Base-by-base conservation (phyloP, 1,139 yeast genomes). In the Diutina catenulata region DNA sequence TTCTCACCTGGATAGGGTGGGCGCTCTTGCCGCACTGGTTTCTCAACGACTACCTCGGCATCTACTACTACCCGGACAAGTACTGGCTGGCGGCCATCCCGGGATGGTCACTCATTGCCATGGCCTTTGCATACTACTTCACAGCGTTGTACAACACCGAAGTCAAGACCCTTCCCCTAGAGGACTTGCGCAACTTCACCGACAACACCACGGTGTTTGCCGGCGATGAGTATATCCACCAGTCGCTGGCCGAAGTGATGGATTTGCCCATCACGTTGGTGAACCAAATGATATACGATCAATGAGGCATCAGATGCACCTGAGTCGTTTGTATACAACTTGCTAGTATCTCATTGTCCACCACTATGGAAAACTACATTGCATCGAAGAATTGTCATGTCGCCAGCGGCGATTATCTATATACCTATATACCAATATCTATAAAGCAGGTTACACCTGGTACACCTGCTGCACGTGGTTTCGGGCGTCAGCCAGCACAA, bases 51-150 rank as follows among this genome's bases (percentile, higher is more conserved):
- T 48, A 52, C 41, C 43, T 80, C 16, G 74, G 79, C 2, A 71
- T 86, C 11, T 70, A 74, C 47, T 86, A 83, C 55, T 81, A 78
- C 47, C 95, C 95, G 0, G 80, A 86, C 25, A 64, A 86, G 46
- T 84, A 91, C 79, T 86, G 95, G 95, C 79, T 91, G 2, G 51
- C 80, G 38, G 83, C 87, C 0, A 55, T 82, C 1, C 94, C 95
- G 1, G 63, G 80, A 3, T 80, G 73, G 48, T 64, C 79, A 7
- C 60, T 88, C 29, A 74, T 84, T 66, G 55, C 68, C 13, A 76
- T 88, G 83, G 58, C 77, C 8, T 86, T 76, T 50, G 70, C 70
- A 0, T 88, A 87, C 53, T 62, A 82, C 4, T 83, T 78, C 3
- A 57, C 87, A 40, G 77, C 79, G 0, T 56, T 76, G 35, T 84